Evolutionary conservation across 495 filamentous ascomycete genomes (phyloP), one percentile per base, ranked within the genome.

Genomic region (Neurospora sp.): DNA sequence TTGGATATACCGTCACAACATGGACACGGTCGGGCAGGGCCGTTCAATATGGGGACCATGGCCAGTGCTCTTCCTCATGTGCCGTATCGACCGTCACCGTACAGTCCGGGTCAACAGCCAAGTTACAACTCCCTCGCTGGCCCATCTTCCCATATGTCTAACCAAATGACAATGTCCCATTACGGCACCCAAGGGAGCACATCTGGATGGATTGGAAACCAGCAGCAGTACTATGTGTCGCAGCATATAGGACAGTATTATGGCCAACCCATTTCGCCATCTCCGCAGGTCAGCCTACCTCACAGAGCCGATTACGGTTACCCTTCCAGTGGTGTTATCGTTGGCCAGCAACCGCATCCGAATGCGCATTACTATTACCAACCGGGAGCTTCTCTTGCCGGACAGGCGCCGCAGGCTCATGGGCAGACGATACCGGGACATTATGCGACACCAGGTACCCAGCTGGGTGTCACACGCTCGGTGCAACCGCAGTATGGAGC

Each of bases 141-240:
- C 48, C 80, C 84, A 27, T 79, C 83, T 35, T 78, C 86, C 27
- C 77, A 75, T 38, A 79, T 85, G 62, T 80, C 84, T 40, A 82
- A 82, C 70, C 83, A 83, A 54, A 76, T 84, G n/a, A 82, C 85
- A 71, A 82, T 82, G 44, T 73, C 82, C n/a, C 88, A 87, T 70
- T 86, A 80, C 69, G 78, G 77, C 35, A 76, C 77, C 8, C 83
- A 81, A 81, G 83, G 71, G 72, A 73, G 23, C 78, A 80, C 69
- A 76, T 80, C 54, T 37, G 75, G 48, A 3, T 40, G 72, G 37
- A 80, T 77, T 42, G 79, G 73, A 5, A 71, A 70, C 44, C 81
- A 83, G 73, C 81, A 83, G 73, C 80, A 79, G 14, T 85, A 81
- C 71, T 86, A 85, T 72, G 44, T 84, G 20, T 74, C 79, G 48